phyloP scores from a whole-genome alignment of 192 early-diverging fungal species.

The Linnemannia schmuckeri region DNA sequence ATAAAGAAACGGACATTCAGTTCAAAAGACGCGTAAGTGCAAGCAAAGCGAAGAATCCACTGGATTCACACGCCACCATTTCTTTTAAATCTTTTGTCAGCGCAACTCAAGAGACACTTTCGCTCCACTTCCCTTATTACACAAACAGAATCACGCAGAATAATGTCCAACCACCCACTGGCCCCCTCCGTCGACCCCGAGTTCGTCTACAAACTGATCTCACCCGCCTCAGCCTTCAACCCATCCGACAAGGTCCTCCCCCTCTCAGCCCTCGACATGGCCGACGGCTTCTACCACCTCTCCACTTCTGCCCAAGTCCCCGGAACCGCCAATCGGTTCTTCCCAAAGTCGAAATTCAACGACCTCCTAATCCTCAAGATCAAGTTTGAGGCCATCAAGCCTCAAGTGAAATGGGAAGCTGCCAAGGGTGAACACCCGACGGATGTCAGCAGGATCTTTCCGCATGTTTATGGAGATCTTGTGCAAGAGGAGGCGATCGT shows the following conservation, averaged over 20 bases:
- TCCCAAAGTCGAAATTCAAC: conserved; percentile 28
- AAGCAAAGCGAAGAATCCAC: neutral
- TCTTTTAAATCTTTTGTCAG: neutral
- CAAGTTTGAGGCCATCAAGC: conserved; percentile 22
- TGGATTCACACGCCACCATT: neutral
- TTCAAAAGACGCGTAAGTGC: neutral
- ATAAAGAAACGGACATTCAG: neutral
- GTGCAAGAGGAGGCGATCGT: conserved; percentile 20
- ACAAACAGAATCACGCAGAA: neutral
- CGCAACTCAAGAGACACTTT: neutral
- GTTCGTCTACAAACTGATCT: conserved; percentile 53
- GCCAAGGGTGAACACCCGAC: conserved; percentile 42
- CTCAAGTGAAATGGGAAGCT: conserved; percentile 46
- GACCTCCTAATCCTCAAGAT: conserved; percentile 51
- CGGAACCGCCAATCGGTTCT: conserved; percentile 51
- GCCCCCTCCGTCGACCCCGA: conserved; percentile 22
- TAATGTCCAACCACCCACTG: conserved; percentile 32
- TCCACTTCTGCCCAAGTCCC: conserved; percentile 41
- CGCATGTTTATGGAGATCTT: conserved; percentile 51
- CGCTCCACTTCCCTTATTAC: neutral
- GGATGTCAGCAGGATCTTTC: conserved; percentile 47
- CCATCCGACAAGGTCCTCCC: conserved; percentile 31
- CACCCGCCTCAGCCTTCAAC: conserved; percentile 28
- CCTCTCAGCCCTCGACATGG: conserved; percentile 40
- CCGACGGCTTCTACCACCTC: conserved; percentile 56